Conservation (phyloP, 768 basidiomycete genomes). For the Trametes punicea region DNA sequence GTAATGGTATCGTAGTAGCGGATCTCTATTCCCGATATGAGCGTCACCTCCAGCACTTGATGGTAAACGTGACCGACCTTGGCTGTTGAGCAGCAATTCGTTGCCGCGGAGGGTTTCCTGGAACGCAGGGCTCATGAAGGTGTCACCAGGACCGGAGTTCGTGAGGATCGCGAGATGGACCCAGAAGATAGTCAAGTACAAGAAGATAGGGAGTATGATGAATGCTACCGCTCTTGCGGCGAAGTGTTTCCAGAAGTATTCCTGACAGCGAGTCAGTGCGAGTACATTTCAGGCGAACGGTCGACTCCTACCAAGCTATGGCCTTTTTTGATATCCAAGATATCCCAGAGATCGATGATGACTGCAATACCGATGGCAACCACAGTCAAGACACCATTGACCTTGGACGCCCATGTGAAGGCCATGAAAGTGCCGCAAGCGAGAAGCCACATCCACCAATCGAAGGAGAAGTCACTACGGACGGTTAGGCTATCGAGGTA, state of each 20-base stretch:
- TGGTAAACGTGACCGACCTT: slow-evolving; percentile 33
- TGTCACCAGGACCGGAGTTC: slow-evolving; percentile 88
- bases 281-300: not conserved
- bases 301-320: slow-evolving; percentile 61
- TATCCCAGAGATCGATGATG: slow-evolving; percentile 89
- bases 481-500: slow-evolving; percentile 3
- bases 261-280: slow-evolving; percentile 41
- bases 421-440: slow-evolving; percentile 92
- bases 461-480: slow-evolving; percentile 74
- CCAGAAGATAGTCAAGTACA: slow-evolving; percentile 96
- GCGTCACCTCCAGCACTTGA: not conserved
- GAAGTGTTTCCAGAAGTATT: slow-evolving; percentile 89
- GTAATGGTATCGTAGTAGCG: slow-evolving; percentile 89
- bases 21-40: slow-evolving; percentile 59
- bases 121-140: slow-evolving; percentile 97
- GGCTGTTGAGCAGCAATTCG: slow-evolving; percentile 86
- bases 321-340: slow-evolving; percentile 81
- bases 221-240: slow-evolving; percentile 78
- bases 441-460: slow-evolving; percentile 95
- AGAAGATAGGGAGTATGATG: slow-evolving; percentile 81
- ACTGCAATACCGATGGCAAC: slow-evolving; percentile 87
- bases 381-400: slow-evolving; percentile 94
- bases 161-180: slow-evolving; percentile 88
- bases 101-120: slow-evolving; percentile 94
- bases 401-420: slow-evolving; percentile 96